Evolutionary conservation across 2,329 filamentous ascomycete species (phyloP).

Genomic region (Acarospora socialis): DNA sequence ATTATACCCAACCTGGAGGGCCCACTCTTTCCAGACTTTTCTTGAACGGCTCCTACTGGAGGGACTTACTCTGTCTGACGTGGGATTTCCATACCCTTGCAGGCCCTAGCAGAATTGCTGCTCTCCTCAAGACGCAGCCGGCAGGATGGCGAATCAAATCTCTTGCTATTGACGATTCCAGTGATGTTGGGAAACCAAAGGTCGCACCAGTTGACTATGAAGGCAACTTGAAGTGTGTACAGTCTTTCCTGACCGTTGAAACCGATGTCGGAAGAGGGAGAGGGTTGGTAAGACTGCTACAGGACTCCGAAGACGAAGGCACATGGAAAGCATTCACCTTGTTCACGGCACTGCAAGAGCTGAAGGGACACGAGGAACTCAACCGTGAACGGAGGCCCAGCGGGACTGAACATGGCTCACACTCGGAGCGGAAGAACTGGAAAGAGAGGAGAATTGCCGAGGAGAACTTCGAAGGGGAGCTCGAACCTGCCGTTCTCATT

Average conservation of each 20-base stretch:
- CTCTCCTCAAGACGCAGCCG: conserved; percentile 23
- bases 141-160: conserved; percentile 30
- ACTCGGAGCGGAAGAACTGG: conserved; percentile 44
- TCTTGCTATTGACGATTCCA: conserved; percentile 34
- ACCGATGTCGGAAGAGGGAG: conserved; percentile 40
- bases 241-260: conserved; percentile 41
- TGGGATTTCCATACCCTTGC: conserved; percentile 44
- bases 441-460: conserved; percentile 37
- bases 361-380: conserved; percentile 41
- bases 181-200: conserved; percentile 31
- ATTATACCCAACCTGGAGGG: neutral
- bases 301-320: conserved; percentile 24
- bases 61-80: conserved; percentile 42
- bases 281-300: conserved; percentile 41
- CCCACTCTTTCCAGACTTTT: conserved; percentile 28
- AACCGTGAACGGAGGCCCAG: conserved; percentile 33
- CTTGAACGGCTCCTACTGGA: conserved; percentile 39
- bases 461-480: conserved; percentile 32
- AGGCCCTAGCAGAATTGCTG: conserved; percentile 26
- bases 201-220: conserved; percentile 34
- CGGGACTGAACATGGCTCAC: conserved; percentile 43
- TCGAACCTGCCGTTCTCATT: conserved; percentile 46
- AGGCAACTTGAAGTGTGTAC: conserved; percentile 38
- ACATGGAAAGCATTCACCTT: conserved; percentile 51
- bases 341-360: conserved; percentile 42